phyloP scores from a whole-genome alignment of 805 yeast genomes.

The Huiozyma sinensis region DNA sequence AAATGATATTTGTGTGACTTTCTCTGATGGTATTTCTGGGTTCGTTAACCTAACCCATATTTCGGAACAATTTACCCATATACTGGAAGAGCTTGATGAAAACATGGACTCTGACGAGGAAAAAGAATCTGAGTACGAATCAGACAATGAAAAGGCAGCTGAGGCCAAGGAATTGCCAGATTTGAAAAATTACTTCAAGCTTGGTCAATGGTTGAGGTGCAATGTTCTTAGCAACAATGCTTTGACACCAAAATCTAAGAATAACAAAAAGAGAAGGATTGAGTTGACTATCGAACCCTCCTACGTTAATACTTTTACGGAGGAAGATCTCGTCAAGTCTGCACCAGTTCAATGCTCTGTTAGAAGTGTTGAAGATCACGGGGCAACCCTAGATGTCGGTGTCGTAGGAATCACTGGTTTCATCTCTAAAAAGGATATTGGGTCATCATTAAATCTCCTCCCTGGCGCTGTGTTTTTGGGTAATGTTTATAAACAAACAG shows the following conservation, averaged over 20 bases:
- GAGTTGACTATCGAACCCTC: slow-evolving; percentile 67
- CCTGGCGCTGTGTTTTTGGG: slow-evolving; percentile 66
- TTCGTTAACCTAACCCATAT: slow-evolving; percentile 65
- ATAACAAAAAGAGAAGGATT: slow-evolving; percentile 46
- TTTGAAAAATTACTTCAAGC: slow-evolving; percentile 40
- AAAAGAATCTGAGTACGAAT: slow-evolving; percentile 29
- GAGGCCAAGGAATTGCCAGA: slow-evolving; percentile 40
- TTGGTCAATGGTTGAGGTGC: slow-evolving; percentile 86
- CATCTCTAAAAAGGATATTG: slow-evolving; percentile 58
- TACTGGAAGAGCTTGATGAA: slow-evolving; percentile 48
- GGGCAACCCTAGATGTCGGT: slow-evolving; percentile 69
- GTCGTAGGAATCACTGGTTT: slow-evolving; percentile 51
- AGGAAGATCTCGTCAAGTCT: slow-evolving; percentile 58
- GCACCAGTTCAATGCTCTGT: slow-evolving; percentile 63
- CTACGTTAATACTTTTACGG: slow-evolving; percentile 52
- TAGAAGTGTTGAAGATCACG: slow-evolving; percentile 83
- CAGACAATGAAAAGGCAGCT: slow-evolving; percentile 19
- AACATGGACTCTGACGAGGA: slow-evolving; percentile 34
- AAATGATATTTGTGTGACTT: slow-evolving; percentile 54
- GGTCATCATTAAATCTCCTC: slow-evolving; percentile 29
- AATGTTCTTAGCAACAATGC: slow-evolving; percentile 48
- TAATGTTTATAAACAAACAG: slow-evolving; percentile 39
- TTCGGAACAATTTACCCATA: slow-evolving; percentile 48
- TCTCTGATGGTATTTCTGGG: slow-evolving; percentile 77
- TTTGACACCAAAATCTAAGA: slow-evolving; percentile 30